Percentiles rank a stretch among this genome's conserved stretches.
These are phyloP conservation scores for Trichoderma sp. DNA, from an alignment of 2,329 filamentous ascomycete species.

Conservation along the genomic window DNA sequence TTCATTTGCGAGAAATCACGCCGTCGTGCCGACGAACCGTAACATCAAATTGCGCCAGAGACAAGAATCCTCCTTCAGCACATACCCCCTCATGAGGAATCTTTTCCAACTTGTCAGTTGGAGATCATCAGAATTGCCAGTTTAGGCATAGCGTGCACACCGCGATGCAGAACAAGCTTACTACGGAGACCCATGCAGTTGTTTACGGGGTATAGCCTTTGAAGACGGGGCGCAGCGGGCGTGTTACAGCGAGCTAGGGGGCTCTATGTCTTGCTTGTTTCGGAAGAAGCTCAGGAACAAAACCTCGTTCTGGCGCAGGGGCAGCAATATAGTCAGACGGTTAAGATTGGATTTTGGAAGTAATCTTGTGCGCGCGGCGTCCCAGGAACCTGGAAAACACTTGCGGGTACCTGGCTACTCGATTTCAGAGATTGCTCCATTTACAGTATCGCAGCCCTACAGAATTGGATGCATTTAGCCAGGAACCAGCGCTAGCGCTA, in stretches of 20 bases:
- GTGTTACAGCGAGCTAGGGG: not conserved
- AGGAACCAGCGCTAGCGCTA: not conserved
- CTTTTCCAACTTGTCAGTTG: not conserved
- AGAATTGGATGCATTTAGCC: not conserved
- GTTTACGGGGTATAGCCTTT: not conserved
- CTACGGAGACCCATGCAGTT: not conserved
- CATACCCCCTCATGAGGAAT: slow-evolving; percentile 19
- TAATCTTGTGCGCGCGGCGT: not conserved
- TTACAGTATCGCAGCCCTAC: not conserved
- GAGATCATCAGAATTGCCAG: slow-evolving; percentile 25
- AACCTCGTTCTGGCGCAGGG: not conserved
- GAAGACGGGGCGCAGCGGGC: not conserved
- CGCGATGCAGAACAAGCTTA: not conserved
- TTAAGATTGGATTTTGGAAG: not conserved
- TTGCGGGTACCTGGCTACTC: not conserved
- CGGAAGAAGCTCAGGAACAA: not conserved
- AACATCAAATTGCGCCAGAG: not conserved
- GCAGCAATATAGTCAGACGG: not conserved
- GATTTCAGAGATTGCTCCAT: not conserved
- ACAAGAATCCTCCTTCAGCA: not conserved
- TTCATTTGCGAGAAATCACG: not conserved
- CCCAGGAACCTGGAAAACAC: not conserved
- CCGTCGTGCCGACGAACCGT: not conserved
- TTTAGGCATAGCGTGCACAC: not conserved
- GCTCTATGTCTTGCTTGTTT: not conserved